Evolutionary conservation across 2,329 filamentous ascomycete genomes (phyloP), one percentile per base, ranked within the genome.

Genomic region (Massarina eburnea): DNA sequence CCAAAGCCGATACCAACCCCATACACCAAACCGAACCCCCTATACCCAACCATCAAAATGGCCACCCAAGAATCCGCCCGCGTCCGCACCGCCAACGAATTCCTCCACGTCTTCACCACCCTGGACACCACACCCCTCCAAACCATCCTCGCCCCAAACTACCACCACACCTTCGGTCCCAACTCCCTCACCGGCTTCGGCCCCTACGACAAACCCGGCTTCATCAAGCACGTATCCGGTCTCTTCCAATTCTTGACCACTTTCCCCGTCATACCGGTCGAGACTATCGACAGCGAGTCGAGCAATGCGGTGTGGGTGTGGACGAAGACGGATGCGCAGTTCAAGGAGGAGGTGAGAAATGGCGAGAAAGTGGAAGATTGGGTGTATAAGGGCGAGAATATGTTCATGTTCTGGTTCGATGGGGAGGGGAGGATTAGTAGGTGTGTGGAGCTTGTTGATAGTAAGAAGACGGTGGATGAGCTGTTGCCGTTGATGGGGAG

Each of bases 361-460:
- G 45, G 42, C 1, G 46, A 45, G 4, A 35, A 38, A 3, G 46
- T 49, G 15, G 49, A 57, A 14, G 58, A 61, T 20, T 69, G 65
- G 64, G 42, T 41, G 3, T 66, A 59, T 42, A 42, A 46, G 17
- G 65, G 63, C 9, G 66, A 70, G 48, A 70, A 68, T 39, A 49
- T 70, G 5, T 69, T 67, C 38, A 51, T 69, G 10, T 49, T 68
- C 4, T 56, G 48, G 18, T 59, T 69, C 50, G 54, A 67, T 50
- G 49, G 55, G 30, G 62, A 62, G 4, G 51, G 59, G 30, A 62
- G 58, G 35, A 61, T 70, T 33, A 48, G 51, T 39, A 47, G 54
- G 15, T 51, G 60, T 4, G 26, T 70, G 6, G 66, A 70, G 43
- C 64, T 70, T 45, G 14, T 69, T 27, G 66, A 70, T 52, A 69